Base-by-base conservation (phyloP, 208 protist genomes). In the Kentomonas sorsogonicus region DNA sequence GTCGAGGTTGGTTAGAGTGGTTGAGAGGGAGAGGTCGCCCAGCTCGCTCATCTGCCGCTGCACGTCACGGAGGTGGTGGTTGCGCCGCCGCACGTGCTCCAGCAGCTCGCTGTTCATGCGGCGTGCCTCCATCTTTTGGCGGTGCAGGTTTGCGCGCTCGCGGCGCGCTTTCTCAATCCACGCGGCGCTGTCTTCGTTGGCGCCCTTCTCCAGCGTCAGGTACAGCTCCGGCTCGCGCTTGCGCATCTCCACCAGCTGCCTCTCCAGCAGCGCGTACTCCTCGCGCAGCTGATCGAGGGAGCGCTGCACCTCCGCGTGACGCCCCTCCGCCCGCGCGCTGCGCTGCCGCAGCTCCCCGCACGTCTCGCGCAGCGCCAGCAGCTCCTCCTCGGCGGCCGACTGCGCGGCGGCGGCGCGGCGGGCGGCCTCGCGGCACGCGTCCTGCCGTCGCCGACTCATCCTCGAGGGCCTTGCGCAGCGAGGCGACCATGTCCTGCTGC, bases 121-220 rank as follows among this genome's bases (percentile, higher is more conserved):
- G 16, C 56, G 72, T 11, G 78, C 77, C 33, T 78, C 74, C 3
- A 53, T 56, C 25, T 72, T 76, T 60, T 87, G 77, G 18, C 65
- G 68, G 53, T 83, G 66, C 52, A 91, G 40, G 27, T 56, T 72
- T 36, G 68, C 60, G 69, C 76, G 71, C 59, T 88, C 77, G 1
- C 62, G 51, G 11, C 53, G 57, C 25, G 75, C 78, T 70, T 88
- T 86, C 29, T 72, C 72, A 27, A 86, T 58, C 77, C 79, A 87
- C 47, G 15, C 38, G 1, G 66, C 20, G 18, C 44, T 66, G 59
- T 72, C 48, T 40, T 86, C 78, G 1, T 41, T 59, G n/a, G 53
- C 51, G 1, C 63, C 61, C 31, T 64, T 62, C 57, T 87, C 76
- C 47, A 88, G 38, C n/a, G 75, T 38, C 33, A 88, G 46, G 39